phyloP scores from a whole-genome alignment of 306 rosid genomes.

The Casuarina cunninghamiana region DNA sequence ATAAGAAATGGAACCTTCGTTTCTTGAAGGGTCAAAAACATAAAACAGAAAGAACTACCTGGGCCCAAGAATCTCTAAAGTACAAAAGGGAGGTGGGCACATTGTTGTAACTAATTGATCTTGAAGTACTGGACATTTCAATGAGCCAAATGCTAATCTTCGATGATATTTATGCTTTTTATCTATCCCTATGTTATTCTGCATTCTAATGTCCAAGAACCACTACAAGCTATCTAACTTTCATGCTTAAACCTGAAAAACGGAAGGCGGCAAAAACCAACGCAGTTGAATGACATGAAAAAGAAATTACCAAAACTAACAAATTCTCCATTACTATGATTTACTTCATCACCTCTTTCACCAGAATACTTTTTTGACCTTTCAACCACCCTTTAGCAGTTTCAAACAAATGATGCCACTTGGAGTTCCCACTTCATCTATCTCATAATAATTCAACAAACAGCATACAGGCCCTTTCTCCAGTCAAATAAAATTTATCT shows the following conservation, averaged over 20 bases:
- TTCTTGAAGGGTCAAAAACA: slow-evolving; percentile 4
- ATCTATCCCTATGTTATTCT: neutral
- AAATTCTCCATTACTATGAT: neutral
- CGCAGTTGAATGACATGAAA: neutral
- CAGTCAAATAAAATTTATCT: slow-evolving; percentile 9
- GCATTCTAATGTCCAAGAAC: neutral
- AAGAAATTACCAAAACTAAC: neutral
- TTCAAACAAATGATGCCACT: neutral
- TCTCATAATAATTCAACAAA: slow-evolving; percentile 7
- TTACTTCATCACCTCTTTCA: neutral
- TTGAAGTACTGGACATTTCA: neutral
- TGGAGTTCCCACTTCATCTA: slow-evolving; percentile 4
- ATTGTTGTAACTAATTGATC: neutral
- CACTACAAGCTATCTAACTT: neutral
- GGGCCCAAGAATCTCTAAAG: neutral
- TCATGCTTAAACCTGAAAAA: neutral
- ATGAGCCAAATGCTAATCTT: neutral
- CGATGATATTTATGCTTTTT: neutral
- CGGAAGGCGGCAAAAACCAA: neutral
- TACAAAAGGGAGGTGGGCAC: neutral
- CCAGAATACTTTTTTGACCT: neutral
- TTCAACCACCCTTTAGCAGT: neutral
- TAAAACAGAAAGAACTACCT: neutral
- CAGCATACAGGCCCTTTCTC: neutral
- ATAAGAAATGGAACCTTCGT: slow-evolving; percentile 12